Conservation (phyloP, 129 eudicot species). For the carrot (Daucus carota) region DH1_v3.0 NC_030381.2:37583501-37584000, state of each 20-base stretch:
- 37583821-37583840: conserved; percentile 53
- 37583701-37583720: conserved; percentile 60
- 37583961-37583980: conserved; percentile 71
- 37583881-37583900: conserved; percentile 56
- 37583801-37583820: conserved; percentile 77
- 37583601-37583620: conserved; percentile 59
- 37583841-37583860: conserved; percentile 36
- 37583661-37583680: conserved; percentile 76
- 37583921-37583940: conserved; percentile 64
- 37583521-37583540: conserved; percentile 69
- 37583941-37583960: conserved; percentile 73
- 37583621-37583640: conserved; percentile 77
- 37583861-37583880: conserved; percentile 36
- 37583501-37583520: conserved; percentile 56
- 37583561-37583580: conserved; percentile 90
- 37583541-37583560: conserved; percentile 50
- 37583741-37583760: conserved; percentile 81
- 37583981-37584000: conserved; percentile 76
- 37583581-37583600: conserved; percentile 81
- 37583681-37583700: conserved; percentile 59
- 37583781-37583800: conserved; percentile 75
- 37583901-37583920: conserved; percentile 81
- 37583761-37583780: conserved; percentile 88
- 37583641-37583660: conserved; percentile 77
- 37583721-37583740: conserved; percentile 65